phyloP scores from a whole-genome alignment of 2,329 filamentous ascomycete genomes.

The Cryphonectria japonica region DNA sequence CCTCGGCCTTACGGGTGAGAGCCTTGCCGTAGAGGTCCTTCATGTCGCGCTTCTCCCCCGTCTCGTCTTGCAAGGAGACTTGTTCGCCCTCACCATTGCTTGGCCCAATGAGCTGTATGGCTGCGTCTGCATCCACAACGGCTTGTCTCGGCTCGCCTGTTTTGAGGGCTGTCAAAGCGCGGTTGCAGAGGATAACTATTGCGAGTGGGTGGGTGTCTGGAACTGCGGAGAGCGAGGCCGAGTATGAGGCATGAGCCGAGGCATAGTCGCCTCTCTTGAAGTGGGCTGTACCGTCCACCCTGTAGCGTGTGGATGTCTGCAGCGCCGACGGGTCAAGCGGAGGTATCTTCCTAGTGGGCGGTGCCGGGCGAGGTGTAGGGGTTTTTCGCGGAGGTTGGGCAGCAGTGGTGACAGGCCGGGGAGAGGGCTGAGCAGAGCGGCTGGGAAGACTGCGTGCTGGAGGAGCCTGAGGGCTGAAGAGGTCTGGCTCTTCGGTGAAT shows the following conservation, averaged over 20 bases:
- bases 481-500: constrained; percentile 58
- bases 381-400: constrained; percentile 50
- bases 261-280: constrained; percentile 96
- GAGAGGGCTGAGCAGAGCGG: constrained; percentile 45
- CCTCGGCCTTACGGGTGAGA: constrained; percentile 91
- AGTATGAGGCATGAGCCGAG: constrained; percentile 81
- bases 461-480: constrained; percentile 56
- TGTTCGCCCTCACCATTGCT: constrained; percentile 78
- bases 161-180: constrained; percentile 86
- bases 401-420: constrained; percentile 49
- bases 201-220: constrained; percentile 80
- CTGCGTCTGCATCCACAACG: constrained; percentile 80
- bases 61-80: constrained; percentile 68
- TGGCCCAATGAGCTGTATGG: constrained; percentile 78
- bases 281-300: constrained; percentile 79
- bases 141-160: constrained; percentile 89
- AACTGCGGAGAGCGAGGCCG: constrained; percentile 73
- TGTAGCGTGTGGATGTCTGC: constrained; percentile 75
- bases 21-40: constrained; percentile 93
- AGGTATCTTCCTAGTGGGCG: constrained; percentile 63
- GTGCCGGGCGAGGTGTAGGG: constrained; percentile 47
- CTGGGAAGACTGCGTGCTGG: constrained; percentile 42
- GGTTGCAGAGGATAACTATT: constrained; percentile 90
- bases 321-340: constrained; percentile 70
- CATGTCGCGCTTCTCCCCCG: constrained; percentile 77